Evolutionary conservation across 2,329 filamentous ascomycete species (phyloP), one percentile per base, ranked within the genome.

Genomic region (Phyllosticta ampelicida): DNA sequence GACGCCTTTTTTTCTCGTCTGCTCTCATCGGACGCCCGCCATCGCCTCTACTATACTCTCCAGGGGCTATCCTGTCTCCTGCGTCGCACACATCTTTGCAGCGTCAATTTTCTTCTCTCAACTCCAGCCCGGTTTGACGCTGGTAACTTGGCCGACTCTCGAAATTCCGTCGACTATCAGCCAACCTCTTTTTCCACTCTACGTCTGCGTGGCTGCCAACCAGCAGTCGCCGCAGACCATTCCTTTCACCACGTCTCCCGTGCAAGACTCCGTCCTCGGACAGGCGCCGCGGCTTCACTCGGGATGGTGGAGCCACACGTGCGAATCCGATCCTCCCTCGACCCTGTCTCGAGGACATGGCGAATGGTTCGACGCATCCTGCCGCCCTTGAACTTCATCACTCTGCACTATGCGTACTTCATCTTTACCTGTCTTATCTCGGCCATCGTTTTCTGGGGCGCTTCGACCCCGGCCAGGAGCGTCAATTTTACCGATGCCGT

Each of bases 341-440:
- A 55, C 16, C 62, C 54, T 54, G 60, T 67, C 53, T 63, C 62
- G 50, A 62, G 62, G 23, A 18, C 62, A 29, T 48, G 55, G 1
- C 65, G 65, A 26, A 20, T 53, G 51, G 13, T 65, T 20, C 60
- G 56, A 21, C 59, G 58, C 54, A 59, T 62, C 26, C 55, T 76
- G 9, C 77, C 77, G 9, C 73, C 76, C 4, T 68, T 82, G 61
- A 85, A 84, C 63, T 86, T 82, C 67, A 80, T 86, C 64, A 83
- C 80, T 1, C 64, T 87, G 5, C 86, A 88, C 66, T 86, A 87
- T 70, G 67, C 77, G 54, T 88, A 87, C 70, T 88, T 88, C 67
- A 75, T 86, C 61, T 60, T 72, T 10, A 78, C 78, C 6, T 77
- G 75, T 55, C 66, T 87, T 5, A 28, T 85, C 19, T 76, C 75